Evolutionary conservation across 345 rosid species (phyloP).

Genomic region (Citrus sp.): DNA sequence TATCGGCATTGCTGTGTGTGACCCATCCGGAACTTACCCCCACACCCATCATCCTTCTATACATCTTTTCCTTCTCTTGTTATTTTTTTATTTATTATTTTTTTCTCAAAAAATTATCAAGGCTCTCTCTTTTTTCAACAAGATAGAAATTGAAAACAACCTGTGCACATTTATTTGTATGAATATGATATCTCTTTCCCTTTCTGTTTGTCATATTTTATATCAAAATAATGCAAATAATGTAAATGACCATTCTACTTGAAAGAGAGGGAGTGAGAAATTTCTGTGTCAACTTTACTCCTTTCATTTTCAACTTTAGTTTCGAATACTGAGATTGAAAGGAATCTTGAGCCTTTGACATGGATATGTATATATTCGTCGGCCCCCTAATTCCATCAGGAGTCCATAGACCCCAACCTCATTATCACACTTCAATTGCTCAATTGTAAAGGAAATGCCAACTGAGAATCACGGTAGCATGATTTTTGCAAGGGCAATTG

Average conservation of each 20-base stretch:
- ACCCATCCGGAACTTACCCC: conserved; percentile 13
- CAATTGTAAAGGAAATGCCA: not conserved
- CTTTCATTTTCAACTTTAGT: not conserved
- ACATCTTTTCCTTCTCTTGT: not conserved
- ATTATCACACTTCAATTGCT: not conserved
- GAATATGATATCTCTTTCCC: not conserved
- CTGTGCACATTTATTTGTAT: not conserved
- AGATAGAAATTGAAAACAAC: not conserved
- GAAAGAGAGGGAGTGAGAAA: not conserved
- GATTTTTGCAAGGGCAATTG: not conserved
- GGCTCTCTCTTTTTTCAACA: not conserved
- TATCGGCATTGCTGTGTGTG: conserved; percentile 26
- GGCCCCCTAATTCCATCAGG: too few species aligned
- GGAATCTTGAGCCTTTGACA: not conserved
- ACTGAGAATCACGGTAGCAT: not conserved
- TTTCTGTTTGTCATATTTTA: not conserved
- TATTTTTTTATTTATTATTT: not conserved
- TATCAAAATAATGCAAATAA: not conserved
- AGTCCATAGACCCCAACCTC: not conserved
- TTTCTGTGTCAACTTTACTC: not conserved
- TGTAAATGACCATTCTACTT: not conserved
- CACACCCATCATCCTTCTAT: not conserved
- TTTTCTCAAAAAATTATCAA: not conserved
- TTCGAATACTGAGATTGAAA: not conserved
- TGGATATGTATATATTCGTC: not conserved